Evolutionary conservation across 345 rosid genomes (phyloP), one percentile per base, ranked within the genome.

Genomic region (Eutrema heterophyllum): DNA sequence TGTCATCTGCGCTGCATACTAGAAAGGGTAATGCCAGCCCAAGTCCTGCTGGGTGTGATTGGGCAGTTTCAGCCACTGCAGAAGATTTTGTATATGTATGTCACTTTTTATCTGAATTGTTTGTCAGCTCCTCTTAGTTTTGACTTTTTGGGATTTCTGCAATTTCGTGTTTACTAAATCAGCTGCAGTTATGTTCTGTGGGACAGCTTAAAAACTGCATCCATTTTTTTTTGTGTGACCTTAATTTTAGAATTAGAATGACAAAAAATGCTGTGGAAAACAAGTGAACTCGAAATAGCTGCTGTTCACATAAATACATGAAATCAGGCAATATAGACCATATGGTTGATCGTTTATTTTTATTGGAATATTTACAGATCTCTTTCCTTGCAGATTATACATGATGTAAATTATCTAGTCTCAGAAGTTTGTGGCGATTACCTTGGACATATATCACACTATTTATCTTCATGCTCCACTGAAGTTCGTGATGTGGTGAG

Each of bases 71-170:
- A 67, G 97, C 91, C 60, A 70, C 56, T 41, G 86, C 92, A 5
- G 91, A 90, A 69, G 99, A 95, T 82, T 87, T 92, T 78, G 74
- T 90, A 66, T 90, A 85, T 81, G 98, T 95, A 84, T 7, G 96
- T 70, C 65, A 59, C 32, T 63, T 43, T 33, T 70, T 14, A 39
- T 70, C 33, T 78, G 30, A 60, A 72, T 74, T 39, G 35, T 46
- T 45, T 74, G 49, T 72, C 55, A 56, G 10, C 68, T 49, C 72
- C 49, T 53, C 44, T 77, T 59, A 26, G 57, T 60, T 53, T 16
- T 12, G 16, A 58, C 27, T n/a, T 57, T 18, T 56, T 5, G 5
- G 67, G 7, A 49, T 29, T 39, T 39, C 24, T 62, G 38, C 5
- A 5, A 2, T 40, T 33, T 61, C 6, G 4, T 35, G 51, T 68